Conservation (phyloP, 805 yeast genomes). For the Metschnikowia lochheadii region DNA sequence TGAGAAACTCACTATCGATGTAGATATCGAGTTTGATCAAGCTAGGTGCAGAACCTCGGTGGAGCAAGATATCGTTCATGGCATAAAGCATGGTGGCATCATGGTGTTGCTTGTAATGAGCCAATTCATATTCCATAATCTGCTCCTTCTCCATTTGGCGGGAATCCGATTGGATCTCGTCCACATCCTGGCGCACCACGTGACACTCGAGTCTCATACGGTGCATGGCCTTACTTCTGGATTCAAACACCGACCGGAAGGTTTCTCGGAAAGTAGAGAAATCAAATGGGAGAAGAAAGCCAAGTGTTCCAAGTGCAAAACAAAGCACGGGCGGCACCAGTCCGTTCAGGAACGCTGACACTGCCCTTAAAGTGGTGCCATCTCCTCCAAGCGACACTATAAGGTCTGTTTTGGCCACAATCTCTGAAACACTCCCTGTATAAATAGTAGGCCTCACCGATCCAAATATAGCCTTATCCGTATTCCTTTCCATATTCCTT, state of each 20-base stretch:
- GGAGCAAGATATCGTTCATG: constrained; percentile 87
- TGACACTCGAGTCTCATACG: constrained; percentile 79
- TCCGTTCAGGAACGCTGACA: constrained; percentile 65
- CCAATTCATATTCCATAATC: constrained; percentile 14
- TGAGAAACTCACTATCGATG: constrained; percentile 78
- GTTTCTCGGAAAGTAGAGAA: constrained; percentile 56
- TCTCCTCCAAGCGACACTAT: constrained; percentile 93
- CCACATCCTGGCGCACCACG: constrained; percentile 38
- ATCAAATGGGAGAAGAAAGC: constrained; percentile 85
- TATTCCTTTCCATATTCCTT: too few relatives aligned
- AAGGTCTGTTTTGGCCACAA: constrained; percentile 67
- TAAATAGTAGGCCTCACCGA: constrained; percentile 27
- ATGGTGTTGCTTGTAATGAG: constrained; percentile 19
- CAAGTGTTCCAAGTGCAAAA: constrained; percentile 86
- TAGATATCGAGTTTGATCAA: constrained; percentile 78
- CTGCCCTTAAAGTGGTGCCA: constrained; percentile 86
- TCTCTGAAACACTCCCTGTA: constrained; percentile 56
- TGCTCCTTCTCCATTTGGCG: constrained; percentile 12
- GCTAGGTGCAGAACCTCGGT: constrained; percentile 85
- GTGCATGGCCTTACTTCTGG: constrained; percentile 68
- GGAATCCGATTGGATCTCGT: constrained; percentile 2
- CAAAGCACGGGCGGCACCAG: constrained; percentile 86
- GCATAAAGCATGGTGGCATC: constrained; percentile 55
- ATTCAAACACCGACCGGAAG: constrained; percentile 61
- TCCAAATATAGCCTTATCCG: too few relatives aligned